These are phyloP conservation scores for Fonsecaea multimorphosa DNA, from an alignment of 2,329 filamentous ascomycete species.

Conservation along the genomic window DNA sequence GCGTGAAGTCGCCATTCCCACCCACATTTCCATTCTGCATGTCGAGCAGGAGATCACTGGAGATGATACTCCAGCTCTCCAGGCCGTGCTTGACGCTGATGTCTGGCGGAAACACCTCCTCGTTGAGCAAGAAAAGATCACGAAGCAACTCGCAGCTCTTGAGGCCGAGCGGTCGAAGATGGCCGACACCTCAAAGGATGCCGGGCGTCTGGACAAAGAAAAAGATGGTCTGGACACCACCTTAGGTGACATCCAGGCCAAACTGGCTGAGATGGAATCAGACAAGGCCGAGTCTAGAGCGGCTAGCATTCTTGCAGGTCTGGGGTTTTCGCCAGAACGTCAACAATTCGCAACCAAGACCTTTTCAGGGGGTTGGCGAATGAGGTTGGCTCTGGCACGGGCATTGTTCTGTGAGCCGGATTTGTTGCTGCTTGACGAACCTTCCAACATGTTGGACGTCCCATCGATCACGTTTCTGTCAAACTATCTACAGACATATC, in stretches of 20 bases:
- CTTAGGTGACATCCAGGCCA: slow-evolving; percentile 86
- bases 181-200: slow-evolving; percentile 91
- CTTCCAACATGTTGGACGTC: slow-evolving; percentile 99
- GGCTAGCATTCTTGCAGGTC: slow-evolving; percentile 92
- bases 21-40: slow-evolving; percentile 97
- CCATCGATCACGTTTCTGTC: slow-evolving; percentile 99
- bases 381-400: slow-evolving; percentile 92
- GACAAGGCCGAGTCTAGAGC: slow-evolving; percentile 96
- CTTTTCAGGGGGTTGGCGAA: slow-evolving; percentile 99
- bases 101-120: slow-evolving; percentile 98
- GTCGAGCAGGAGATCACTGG: slow-evolving; percentile 98
- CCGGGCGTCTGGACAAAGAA: slow-evolving; percentile 80
- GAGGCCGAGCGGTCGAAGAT: slow-evolving; percentile 78
- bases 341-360: slow-evolving; percentile 95
- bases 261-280: slow-evolving; percentile 97
- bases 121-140: slow-evolving; percentile 87
- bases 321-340: slow-evolving; percentile 92
- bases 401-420: slow-evolving; percentile 98
- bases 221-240: slow-evolving; percentile 90
- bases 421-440: slow-evolving; percentile 93
- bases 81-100: slow-evolving; percentile 95
- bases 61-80: slow-evolving; percentile 91
- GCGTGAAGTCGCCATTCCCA: slow-evolving; percentile 92
- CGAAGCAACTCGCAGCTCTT: slow-evolving; percentile 73
- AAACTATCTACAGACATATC: slow-evolving; percentile 91